A percentile compares a stretch with the other conserved stretches of the same genome.
Conservation (phyloP, 1,284 basidiomycete species). For the Irpex sp. region DNA sequence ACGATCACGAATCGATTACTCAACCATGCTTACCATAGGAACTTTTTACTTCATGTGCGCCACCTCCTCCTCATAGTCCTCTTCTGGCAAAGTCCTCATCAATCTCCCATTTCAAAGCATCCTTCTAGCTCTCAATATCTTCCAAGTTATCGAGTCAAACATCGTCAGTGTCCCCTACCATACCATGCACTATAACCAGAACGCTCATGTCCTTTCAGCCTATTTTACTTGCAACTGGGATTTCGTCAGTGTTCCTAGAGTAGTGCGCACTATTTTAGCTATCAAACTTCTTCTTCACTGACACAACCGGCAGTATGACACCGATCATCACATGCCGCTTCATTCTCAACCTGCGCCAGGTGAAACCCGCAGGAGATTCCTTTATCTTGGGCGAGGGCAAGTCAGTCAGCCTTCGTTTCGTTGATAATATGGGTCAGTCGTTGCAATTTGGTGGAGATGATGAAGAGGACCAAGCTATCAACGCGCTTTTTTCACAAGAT, state of each 20-base stretch:
- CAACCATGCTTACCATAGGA: not conserved
- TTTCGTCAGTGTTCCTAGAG: not conserved
- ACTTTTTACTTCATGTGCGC: not conserved
- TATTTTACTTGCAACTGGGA: not conserved
- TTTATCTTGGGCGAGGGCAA: not conserved
- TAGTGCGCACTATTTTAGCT: not conserved
- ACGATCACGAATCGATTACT: not conserved
- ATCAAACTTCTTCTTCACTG: not conserved
- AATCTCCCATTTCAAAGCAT: not conserved
- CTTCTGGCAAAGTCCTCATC: not conserved
- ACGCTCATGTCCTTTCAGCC: too few relatives aligned
- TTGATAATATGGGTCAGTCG: not conserved
- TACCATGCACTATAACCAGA: too few relatives aligned
- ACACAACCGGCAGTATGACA: not conserved
- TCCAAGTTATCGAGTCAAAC: too few relatives aligned
- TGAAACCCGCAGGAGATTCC: not conserved
- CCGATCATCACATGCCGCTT: not conserved
- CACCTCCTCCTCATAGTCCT: not conserved
- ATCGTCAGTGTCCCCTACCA: too few relatives aligned
- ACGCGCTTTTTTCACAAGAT: too few relatives aligned
- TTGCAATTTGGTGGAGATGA: not conserved
- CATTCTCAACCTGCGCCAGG: not conserved
- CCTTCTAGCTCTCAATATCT: not conserved
- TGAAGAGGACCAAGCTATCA: not conserved
- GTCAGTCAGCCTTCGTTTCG: not conserved